Conservation (phyloP, 352 stramenopile species). For the Peronospora farinosa region DNA sequence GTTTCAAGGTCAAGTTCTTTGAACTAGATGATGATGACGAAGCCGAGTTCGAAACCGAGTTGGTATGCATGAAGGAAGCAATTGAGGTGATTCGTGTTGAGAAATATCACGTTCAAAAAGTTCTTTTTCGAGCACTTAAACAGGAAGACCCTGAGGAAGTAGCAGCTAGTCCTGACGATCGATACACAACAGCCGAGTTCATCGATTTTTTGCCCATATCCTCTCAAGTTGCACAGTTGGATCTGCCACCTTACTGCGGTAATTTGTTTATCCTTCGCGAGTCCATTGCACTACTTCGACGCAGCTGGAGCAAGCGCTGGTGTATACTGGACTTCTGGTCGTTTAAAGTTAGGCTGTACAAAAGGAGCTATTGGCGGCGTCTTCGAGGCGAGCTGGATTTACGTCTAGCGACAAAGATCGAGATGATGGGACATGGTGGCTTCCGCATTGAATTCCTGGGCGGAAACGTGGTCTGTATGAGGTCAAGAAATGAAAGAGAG, state of each 20-base stretch:
- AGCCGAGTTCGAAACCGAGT: slow-evolving; percentile 44
- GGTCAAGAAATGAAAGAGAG: slow-evolving; percentile 43
- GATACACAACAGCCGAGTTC: slow-evolving; percentile 3
- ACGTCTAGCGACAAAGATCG: slow-evolving; percentile 41
- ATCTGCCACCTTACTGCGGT: slow-evolving; percentile 59
- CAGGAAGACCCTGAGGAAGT: slow-evolving; percentile 21
- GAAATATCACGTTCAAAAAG: slow-evolving; percentile 49
- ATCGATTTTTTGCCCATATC: slow-evolving; percentile 18
- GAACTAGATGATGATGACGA: slow-evolving; percentile 58
- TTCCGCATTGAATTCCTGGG: slow-evolving; percentile 53
- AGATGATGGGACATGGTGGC: slow-evolving; percentile 57
- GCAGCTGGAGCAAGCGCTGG: slow-evolving; percentile 76
- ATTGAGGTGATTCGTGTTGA: slow-evolving; percentile 60
- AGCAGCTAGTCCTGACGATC: slow-evolving; percentile 3
- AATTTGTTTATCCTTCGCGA: slow-evolving; percentile 71
- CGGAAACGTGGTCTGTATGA: slow-evolving; percentile 42
- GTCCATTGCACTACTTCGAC: slow-evolving; percentile 54
- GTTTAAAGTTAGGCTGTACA: slow-evolving; percentile 56
- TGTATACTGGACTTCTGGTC: slow-evolving; percentile 62
- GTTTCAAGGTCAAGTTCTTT: slow-evolving; percentile 43
- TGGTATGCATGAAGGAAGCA: slow-evolving; percentile 40
- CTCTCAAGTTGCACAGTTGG: slow-evolving; percentile 23
- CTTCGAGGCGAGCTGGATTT: slow-evolving; percentile 54
- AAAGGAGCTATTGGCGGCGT: slow-evolving; percentile 74
- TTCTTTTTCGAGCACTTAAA: slow-evolving; percentile 41